Percentiles rank a stretch among this genome's conserved stretches.
phyloP scores from a whole-genome alignment of 495 filamentous ascomycete genomes.

The Sphaerosporella brunnea region DNA sequence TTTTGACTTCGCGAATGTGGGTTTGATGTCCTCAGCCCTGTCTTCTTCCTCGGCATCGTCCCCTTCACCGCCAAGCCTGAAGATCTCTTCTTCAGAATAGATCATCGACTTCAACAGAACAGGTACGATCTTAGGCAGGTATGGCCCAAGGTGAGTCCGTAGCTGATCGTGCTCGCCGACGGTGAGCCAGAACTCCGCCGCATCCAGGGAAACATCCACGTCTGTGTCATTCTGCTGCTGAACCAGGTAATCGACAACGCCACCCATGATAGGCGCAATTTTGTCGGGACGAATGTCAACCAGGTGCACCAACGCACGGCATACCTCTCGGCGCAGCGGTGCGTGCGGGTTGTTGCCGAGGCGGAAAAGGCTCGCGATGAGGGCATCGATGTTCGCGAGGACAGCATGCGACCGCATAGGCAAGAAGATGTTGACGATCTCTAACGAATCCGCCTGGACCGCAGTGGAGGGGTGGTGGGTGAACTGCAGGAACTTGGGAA shows the following conservation, averaged over 20 bases:
- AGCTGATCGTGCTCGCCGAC: conserved; percentile 73
- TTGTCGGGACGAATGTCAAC: conserved; percentile 82
- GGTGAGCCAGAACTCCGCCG: conserved; percentile 93
- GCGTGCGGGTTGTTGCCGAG: conserved; percentile 55
- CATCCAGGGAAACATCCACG: conserved; percentile 83
- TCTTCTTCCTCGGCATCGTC: conserved; percentile 91
- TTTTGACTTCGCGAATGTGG: conserved; percentile 72
- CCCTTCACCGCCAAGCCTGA: conserved; percentile 58
- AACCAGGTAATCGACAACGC: conserved; percentile 83
- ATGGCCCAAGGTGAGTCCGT: conserved; percentile 52
- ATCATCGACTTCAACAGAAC: conserved; percentile 90
- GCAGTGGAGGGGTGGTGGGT: conserved; percentile 53
- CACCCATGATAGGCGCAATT: conserved; percentile 71
- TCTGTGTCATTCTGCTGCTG: conserved; percentile 66
- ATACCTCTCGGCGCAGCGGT: conserved; percentile 78
- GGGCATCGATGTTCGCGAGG: conserved; percentile 53
- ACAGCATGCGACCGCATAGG: conserved; percentile 61
- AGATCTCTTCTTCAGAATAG: conserved; percentile 84
- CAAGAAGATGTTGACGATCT: conserved; percentile 79
- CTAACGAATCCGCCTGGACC: conserved; percentile 60
- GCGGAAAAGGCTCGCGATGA: conserved; percentile 65
- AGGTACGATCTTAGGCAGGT: conserved; percentile 71
- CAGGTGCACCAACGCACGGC: conserved; percentile 77
- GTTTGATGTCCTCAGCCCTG: conserved; percentile 76
- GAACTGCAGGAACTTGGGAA: conserved; percentile 80